These are phyloP conservation scores for Mycena olivaceomarginata DNA, from an alignment of 768 basidiomycete genomes.

Conservation along the genomic window DNA sequence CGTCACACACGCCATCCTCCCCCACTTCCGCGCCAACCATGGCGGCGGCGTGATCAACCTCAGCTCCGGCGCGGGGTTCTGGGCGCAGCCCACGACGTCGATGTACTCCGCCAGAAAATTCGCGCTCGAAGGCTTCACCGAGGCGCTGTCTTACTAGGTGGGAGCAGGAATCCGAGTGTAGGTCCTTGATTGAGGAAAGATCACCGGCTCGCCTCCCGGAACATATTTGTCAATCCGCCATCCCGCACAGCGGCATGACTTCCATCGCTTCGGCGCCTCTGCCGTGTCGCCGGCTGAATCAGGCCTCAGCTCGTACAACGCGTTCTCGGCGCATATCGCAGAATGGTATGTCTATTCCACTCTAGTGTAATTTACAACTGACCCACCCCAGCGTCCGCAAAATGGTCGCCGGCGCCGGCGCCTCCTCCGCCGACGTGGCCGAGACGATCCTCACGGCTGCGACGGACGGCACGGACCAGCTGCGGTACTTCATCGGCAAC, in stretches of 20 bases:
- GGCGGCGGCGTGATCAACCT: slow-evolving; percentile 47
- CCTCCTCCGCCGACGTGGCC: no score
- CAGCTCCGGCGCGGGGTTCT: slow-evolving; percentile 46
- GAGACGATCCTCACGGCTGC: slow-evolving; percentile 46
- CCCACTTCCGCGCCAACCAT: slow-evolving; percentile 45
- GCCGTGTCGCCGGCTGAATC: slow-evolving; percentile 22
- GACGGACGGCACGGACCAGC: slow-evolving; percentile 46
- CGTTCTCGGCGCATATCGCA: no score
- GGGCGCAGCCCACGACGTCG: slow-evolving; percentile 41
- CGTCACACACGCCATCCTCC: slow-evolving; percentile 45
- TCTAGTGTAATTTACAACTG: no score
- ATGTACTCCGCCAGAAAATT: slow-evolving; percentile 49
- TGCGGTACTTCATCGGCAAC: slow-evolving; percentile 47
- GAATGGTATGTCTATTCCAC: no score
- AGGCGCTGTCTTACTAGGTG: slow-evolving; percentile 43
- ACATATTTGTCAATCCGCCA: slow-evolving; percentile 45
- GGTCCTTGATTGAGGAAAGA: neutral
- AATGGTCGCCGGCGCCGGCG: no score
- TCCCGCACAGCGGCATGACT: slow-evolving; percentile 46
- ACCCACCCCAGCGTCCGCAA: no score
- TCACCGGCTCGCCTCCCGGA: slow-evolving; percentile 44
- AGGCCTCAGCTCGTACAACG: slow-evolving; percentile 33
- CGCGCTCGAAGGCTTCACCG: slow-evolving; percentile 50
- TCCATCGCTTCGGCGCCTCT: slow-evolving; percentile 36
- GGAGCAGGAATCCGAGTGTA: neutral